Evolutionary conservation across 495 filamentous ascomycete genomes (phyloP).

Genomic region (Thozetella sp.): DNA sequence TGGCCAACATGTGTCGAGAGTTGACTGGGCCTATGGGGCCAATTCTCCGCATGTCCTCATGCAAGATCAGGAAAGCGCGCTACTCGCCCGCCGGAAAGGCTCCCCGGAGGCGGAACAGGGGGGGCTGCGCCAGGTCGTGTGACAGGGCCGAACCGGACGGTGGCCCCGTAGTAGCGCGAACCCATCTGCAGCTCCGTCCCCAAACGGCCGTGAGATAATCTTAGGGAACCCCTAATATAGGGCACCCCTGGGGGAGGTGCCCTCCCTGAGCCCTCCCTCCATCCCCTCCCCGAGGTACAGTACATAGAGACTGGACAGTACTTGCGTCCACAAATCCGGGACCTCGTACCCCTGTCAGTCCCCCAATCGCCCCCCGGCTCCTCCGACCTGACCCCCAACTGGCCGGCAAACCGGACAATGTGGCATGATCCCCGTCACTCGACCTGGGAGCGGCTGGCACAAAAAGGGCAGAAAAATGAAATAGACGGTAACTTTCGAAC

Average conservation of each 20-base stretch:
- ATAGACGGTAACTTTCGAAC: too few species aligned
- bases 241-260: background rate
- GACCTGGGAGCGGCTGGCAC: too few species aligned
- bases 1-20: background rate
- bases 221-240: conserved; percentile 2
- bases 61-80: background rate
- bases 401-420: background rate
- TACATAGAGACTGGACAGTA: background rate
- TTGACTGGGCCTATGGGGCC: background rate
- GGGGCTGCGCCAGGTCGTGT: background rate
- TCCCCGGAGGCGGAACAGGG: background rate
- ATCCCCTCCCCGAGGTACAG: background rate
- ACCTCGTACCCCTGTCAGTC: background rate
- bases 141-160: background rate
- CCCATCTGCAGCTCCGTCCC: background rate
- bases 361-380: background rate
- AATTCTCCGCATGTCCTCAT: conserved; percentile 4
- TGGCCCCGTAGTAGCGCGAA: background rate
- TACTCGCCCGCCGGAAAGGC: background rate
- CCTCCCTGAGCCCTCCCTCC: background rate
- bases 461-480: too few species aligned
- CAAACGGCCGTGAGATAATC: background rate
- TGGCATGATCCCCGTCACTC: conserved; percentile 3
- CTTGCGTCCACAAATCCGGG: conserved; percentile 3
- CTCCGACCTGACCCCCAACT: background rate